phyloP scores from a whole-genome alignment of 2,329 filamentous ascomycete genomes.

The Teratosphaeria destructans region DNA sequence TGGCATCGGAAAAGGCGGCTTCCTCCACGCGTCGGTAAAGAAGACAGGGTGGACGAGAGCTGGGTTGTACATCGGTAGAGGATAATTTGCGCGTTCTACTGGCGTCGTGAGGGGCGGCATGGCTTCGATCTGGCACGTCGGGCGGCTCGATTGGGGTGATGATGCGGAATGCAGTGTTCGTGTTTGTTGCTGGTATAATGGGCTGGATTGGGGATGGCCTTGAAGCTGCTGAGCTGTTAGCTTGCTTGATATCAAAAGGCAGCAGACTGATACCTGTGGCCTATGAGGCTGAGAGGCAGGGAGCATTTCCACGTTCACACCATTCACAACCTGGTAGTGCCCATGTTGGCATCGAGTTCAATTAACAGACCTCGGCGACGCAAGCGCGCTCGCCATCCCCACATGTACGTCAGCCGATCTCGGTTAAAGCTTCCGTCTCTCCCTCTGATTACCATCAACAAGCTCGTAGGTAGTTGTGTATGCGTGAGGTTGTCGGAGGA shows the following conservation, averaged over 20 bases:
- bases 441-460: not conserved
- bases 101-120: slow-evolving; percentile 29
- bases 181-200: slow-evolving; percentile 20
- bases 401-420: not conserved
- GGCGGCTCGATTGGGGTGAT: slow-evolving; percentile 9
- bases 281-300: slow-evolving; percentile 30
- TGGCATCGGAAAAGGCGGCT: slow-evolving; percentile 39
- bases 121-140: slow-evolving; percentile 39
- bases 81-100: not conserved
- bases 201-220: slow-evolving; percentile 1
- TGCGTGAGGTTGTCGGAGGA: not conserved
- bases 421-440: not conserved
- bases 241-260: slow-evolving; percentile 5
- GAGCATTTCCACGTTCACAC: slow-evolving; percentile 22
- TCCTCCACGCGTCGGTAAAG: slow-evolving; percentile 55
- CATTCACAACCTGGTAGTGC: not conserved
- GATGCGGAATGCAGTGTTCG: slow-evolving; percentile 20
- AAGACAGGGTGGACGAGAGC: slow-evolving; percentile 64
- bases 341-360: not conserved
- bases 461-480: not conserved
- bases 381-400: not conserved
- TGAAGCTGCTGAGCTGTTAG: not conserved
- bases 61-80: slow-evolving; percentile 37
- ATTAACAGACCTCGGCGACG: not conserved
- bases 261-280: slow-evolving; percentile 25